phyloP scores from a whole-genome alignment of 1,139 yeast genomes.

The Zhuliangozyma parablackwelliae region DNA sequence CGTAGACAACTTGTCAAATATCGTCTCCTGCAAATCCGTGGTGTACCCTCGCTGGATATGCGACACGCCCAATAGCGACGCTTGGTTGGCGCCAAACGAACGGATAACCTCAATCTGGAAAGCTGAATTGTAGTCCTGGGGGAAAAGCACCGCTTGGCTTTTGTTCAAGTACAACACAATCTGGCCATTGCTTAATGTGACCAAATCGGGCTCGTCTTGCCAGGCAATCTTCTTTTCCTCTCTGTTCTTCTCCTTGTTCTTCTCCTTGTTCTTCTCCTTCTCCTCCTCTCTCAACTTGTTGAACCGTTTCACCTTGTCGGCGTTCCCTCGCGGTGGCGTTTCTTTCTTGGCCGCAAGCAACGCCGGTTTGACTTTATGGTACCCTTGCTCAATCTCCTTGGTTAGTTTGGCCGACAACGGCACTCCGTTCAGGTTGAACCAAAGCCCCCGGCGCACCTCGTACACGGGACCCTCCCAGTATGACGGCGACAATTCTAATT shows the following conservation, averaged over 20 bases:
- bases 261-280: constrained; percentile 1
- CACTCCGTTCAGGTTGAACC: constrained; percentile 64
- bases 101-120: constrained; percentile 39
- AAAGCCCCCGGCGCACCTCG: constrained; percentile 78
- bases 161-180: constrained; percentile 31
- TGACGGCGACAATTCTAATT: constrained; percentile 57
- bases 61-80: constrained; percentile 30
- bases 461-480: constrained; percentile 90
- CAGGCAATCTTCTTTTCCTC: constrained; percentile 11
- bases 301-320: constrained; percentile 19
- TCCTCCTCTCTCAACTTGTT: constrained; percentile 13
- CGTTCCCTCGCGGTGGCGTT: constrained; percentile 7
- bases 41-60: constrained; percentile 38
- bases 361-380: constrained; percentile 31
- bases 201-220: constrained; percentile 25
- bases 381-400: constrained; percentile 56
- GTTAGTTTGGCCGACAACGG: constrained; percentile 58
- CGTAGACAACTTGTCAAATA: constrained; percentile 26
- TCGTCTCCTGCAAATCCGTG: constrained; percentile 22
- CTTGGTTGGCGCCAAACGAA: constrained; percentile 30
- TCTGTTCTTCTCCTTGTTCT: constrained; percentile 1
- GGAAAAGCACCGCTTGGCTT: constrained; percentile 35
- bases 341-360: constrained; percentile 15
- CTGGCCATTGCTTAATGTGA: constrained; percentile 26
- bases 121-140: constrained; percentile 26